Conservation (phyloP, 495 filamentous ascomycete species). For the Penicillium soppii region DNA sequence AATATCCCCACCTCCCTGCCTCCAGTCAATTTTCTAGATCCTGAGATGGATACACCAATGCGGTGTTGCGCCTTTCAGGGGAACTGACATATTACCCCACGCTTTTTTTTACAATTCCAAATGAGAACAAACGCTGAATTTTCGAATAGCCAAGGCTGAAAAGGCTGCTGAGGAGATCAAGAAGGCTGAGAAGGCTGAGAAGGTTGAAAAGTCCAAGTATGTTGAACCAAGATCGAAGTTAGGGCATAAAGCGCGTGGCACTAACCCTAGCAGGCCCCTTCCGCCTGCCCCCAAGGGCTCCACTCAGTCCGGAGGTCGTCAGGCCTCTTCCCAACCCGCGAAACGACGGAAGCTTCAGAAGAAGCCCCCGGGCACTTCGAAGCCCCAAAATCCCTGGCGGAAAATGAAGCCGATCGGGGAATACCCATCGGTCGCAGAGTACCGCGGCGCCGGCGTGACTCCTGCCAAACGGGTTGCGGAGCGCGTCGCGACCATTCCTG, state of each 20-base stretch:
- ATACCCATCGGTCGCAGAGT: constrained; percentile 25
- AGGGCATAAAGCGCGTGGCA: constrained; percentile 19
- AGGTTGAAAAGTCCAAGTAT: not conserved
- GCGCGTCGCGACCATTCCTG: constrained; percentile 9
- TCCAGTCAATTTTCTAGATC: no score
- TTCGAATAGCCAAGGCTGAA: not conserved
- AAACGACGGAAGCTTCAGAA: constrained; percentile 17
- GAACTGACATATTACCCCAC: not conserved
- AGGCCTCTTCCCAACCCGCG: constrained; percentile 17
- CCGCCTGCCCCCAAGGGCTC: constrained; percentile 25
- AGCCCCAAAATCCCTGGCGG: not conserved
- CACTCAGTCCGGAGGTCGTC: constrained; percentile 14
- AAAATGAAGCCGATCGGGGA: constrained; percentile 29
- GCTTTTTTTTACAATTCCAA: not conserved
- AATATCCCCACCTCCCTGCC: no score
- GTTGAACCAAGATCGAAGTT: constrained; percentile 14
- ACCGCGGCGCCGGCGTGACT: constrained; percentile 19
- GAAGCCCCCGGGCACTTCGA: constrained; percentile 12
- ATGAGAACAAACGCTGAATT: not conserved
- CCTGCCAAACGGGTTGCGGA: constrained; percentile 16
- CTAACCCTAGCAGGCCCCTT: constrained; percentile 26
- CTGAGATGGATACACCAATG: not conserved
- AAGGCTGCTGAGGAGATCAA: not conserved
- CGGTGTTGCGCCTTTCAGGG: not conserved
- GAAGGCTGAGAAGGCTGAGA: not conserved